Percentiles rank a stretch among this genome's conserved stretches.
Evolutionary conservation across 306 rosid species (phyloP).

Genomic region (Fagus crenata): DNA sequence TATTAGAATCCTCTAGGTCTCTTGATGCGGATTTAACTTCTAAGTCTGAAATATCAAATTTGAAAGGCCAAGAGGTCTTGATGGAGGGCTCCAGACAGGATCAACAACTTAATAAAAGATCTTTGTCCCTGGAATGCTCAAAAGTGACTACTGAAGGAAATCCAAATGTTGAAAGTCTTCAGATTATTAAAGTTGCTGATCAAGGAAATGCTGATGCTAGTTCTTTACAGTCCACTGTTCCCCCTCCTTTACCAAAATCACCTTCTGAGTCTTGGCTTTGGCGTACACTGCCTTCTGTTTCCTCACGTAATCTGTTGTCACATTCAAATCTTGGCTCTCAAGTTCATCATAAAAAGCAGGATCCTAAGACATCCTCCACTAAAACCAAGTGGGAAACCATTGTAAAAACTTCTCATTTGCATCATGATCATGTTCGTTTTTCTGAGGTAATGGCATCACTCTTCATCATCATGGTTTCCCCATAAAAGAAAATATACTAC

Average conservation of each 20-base stretch:
- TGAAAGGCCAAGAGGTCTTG: constrained; percentile 38
- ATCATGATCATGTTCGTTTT: constrained; percentile 68
- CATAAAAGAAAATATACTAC: background rate
- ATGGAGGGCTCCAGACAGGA: constrained; percentile 30
- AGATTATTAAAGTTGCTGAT: constrained; percentile 37
- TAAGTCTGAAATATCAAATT: constrained; percentile 30
- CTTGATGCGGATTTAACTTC: constrained; percentile 33
- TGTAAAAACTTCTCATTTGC: constrained; percentile 73
- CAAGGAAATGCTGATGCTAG: constrained; percentile 32
- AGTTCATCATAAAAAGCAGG: constrained; percentile 40
- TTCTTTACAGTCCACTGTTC: constrained; percentile 44
- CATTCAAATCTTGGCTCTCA: constrained; percentile 38
- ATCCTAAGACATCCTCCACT: constrained; percentile 41
- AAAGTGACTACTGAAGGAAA: constrained; percentile 34
- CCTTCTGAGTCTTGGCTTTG: constrained; percentile 98
- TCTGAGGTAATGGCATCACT: constrained; percentile 69
- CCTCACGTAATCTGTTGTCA: constrained; percentile 44
- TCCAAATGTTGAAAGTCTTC: constrained; percentile 29
- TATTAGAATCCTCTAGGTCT: constrained; percentile 35
- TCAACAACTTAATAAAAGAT: constrained; percentile 28
- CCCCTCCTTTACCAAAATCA: constrained; percentile 86
- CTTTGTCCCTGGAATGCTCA: constrained; percentile 33
- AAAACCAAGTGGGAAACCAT: constrained; percentile 90
- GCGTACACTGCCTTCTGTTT: constrained; percentile 65
- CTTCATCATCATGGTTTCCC: constrained; percentile 6